Evolutionary conservation across 2,329 filamentous ascomycete species (phyloP).

Genomic region (Graphilbum sp.): DNA sequence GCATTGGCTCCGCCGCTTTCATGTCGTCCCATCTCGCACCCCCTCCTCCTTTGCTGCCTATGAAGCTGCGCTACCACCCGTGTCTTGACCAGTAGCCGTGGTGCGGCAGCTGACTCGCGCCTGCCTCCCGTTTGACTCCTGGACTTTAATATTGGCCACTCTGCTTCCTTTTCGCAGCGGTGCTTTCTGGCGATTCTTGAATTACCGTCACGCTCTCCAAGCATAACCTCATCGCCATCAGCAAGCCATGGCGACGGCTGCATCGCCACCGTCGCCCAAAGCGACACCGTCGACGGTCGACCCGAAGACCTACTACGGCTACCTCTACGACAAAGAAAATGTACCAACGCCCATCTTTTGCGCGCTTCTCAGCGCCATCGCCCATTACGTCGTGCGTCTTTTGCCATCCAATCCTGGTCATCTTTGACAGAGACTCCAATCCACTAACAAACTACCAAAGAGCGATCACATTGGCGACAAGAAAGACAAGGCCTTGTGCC

Average conservation of each 20-base stretch:
- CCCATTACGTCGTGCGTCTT: slow-evolving; percentile 50
- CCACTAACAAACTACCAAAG: slow-evolving; percentile 19
- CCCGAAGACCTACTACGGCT: too few relatives aligned
- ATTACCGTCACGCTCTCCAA: too few relatives aligned
- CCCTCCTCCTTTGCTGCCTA: slow-evolving; percentile 1
- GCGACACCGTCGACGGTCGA: slow-evolving; percentile 8
- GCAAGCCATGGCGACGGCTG: slow-evolving; percentile 7
- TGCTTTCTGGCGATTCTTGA: too few relatives aligned
- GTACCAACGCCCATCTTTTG: slow-evolving; percentile 48
- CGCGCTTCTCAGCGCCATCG: slow-evolving; percentile 52
- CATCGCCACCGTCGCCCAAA: slow-evolving; percentile 12
- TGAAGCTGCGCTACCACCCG: background rate
- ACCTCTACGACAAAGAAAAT: too few relatives aligned
- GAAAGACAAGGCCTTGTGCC: slow-evolving; percentile 36
- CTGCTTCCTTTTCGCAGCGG: background rate
- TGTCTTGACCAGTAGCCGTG: background rate
- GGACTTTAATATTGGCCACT: background rate
- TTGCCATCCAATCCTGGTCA: background rate
- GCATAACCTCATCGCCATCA: background rate
- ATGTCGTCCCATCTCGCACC: background rate
- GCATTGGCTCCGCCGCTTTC: background rate
- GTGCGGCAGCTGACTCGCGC: slow-evolving; percentile 1
- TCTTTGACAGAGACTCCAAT: background rate
- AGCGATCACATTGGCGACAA: slow-evolving; percentile 41
- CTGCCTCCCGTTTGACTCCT: slow-evolving; percentile 2